Percentiles rank a stretch among this genome's conserved stretches.
Conservation (phyloP, 2,329 filamentous ascomycete species). For the Fusarium coffeatum region DNA sequence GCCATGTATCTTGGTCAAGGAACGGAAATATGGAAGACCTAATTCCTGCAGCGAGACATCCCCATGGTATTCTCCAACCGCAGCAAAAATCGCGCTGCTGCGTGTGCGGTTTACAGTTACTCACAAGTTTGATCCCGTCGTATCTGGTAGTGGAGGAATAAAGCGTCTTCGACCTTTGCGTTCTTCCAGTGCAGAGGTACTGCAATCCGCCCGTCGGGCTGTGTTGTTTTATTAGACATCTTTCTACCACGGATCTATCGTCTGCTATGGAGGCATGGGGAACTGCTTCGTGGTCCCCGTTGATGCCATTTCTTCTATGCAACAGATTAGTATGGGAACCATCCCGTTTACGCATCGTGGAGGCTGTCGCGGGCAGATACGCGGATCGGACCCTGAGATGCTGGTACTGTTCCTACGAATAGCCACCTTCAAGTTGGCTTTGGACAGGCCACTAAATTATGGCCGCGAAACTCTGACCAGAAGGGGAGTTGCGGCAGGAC, state of each 20-base stretch:
- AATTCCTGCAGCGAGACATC: not conserved
- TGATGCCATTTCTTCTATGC: not conserved
- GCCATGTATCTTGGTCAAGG: not conserved
- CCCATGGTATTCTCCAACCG: conserved; percentile 1
- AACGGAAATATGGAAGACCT: not conserved
- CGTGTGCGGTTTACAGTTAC: conserved; percentile 1
- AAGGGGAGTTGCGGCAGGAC: not conserved
- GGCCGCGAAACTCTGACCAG: conserved; percentile 1
- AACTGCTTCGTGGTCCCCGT: not conserved
- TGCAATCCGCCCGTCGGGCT: not conserved
- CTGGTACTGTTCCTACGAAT: not conserved
- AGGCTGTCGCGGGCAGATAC: not conserved
- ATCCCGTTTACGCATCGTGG: not conserved
- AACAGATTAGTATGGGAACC: not conserved
- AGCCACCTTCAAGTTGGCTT: not conserved
- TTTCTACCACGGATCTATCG: conserved; percentile 2
- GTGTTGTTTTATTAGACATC: not conserved
- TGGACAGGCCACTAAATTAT: conserved; percentile 7
- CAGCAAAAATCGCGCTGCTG: conserved; percentile 19
- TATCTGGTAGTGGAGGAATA: not conserved
- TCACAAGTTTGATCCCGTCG: not conserved
- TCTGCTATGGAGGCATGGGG: not conserved
- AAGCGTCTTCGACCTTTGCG: not conserved
- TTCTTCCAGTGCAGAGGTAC: not conserved
- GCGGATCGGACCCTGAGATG: not conserved